Evolutionary conservation across 208 protist genomes (phyloP).

Genomic region (Leishmania tarentolae): DNA sequence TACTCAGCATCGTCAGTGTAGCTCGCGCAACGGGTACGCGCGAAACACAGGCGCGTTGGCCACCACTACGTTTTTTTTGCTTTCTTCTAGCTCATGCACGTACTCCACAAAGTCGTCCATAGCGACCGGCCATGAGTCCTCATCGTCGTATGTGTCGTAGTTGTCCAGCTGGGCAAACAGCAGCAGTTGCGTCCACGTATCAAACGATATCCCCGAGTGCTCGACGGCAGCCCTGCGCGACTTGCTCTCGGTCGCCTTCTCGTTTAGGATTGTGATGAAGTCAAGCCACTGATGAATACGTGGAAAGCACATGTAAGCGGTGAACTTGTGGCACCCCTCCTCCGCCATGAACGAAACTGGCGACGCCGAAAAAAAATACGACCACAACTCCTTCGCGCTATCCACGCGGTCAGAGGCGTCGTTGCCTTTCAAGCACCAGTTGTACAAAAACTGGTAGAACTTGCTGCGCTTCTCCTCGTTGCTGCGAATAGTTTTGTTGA

Average conservation of each 20-base stretch:
- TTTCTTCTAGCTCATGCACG: slow-evolving; percentile 16
- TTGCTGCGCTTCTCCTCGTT: slow-evolving; percentile 31
- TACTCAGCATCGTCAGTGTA: no score
- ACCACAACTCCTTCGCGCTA: slow-evolving; percentile 74
- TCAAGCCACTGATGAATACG: slow-evolving; percentile 55
- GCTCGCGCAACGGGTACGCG: not conserved
- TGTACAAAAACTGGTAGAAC: slow-evolving; percentile 71
- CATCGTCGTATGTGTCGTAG: slow-evolving; percentile 64
- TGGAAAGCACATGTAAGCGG: slow-evolving; percentile 49
- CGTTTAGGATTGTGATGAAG: slow-evolving; percentile 39
- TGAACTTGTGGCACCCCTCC: slow-evolving; percentile 28
- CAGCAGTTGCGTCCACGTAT: slow-evolving; percentile 79
- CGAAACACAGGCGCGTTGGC: not conserved
- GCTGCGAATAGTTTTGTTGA: slow-evolving; percentile 30
- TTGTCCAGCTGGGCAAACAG: slow-evolving; percentile 51
- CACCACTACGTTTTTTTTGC: slow-evolving; percentile 11
- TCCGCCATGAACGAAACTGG: slow-evolving; percentile 24
- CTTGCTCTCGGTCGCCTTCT: slow-evolving; percentile 15
- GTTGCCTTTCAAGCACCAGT: slow-evolving; percentile 47
- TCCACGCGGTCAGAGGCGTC: slow-evolving; percentile 28
- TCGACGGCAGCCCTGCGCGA: slow-evolving; percentile 18
- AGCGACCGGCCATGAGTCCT: slow-evolving; percentile 78
- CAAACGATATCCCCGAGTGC: slow-evolving; percentile 41
- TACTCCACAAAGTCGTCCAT: slow-evolving; percentile 85
- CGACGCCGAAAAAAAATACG: slow-evolving; percentile 50